Conservation (phyloP, 179 eudicot genomes). For the Patellifolia procumbens region DNA sequence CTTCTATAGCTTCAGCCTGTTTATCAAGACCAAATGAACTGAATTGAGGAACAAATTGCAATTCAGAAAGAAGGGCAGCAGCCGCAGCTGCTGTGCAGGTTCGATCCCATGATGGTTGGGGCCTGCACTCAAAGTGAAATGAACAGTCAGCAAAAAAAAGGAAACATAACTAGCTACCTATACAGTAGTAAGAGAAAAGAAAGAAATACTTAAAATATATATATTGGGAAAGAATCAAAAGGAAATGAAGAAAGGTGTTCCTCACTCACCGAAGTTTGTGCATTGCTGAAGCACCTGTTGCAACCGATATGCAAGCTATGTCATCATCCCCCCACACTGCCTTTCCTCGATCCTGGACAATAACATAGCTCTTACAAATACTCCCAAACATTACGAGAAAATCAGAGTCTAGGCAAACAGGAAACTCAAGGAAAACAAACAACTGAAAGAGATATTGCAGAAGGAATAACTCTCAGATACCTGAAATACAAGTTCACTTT, state of each 20-base stretch:
- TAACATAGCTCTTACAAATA: neutral
- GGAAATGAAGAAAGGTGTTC: neutral
- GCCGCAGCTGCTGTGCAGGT: slow-evolving; percentile 99
- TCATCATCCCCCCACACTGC: slow-evolving; percentile 71
- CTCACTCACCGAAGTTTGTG: slow-evolving; percentile 79
- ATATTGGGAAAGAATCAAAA: neutral
- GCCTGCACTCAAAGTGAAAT: slow-evolving; percentile 44
- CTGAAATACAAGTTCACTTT: neutral
- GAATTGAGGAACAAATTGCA: slow-evolving; percentile 61
- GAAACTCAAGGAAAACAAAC: neutral
- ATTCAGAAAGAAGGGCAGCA: slow-evolving; percentile 72
- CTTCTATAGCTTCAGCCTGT: slow-evolving; percentile 71
- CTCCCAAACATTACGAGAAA: neutral
- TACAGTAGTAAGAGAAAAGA: neutral
- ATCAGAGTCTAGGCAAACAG: neutral
- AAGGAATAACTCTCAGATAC: neutral
- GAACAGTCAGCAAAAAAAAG: neutral
- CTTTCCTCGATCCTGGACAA: slow-evolving; percentile 63
- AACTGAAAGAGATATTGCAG: slow-evolving; percentile 1
- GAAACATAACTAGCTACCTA: neutral
- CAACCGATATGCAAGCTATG: slow-evolving; percentile 65
- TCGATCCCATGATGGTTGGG: slow-evolving; percentile 96
- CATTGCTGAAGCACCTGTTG: slow-evolving; percentile 87
- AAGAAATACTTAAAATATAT: neutral
- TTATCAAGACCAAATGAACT: slow-evolving; percentile 58